Base-by-base conservation (phyloP, 164 flowering plant genomes). In the Stephania japonica region DNA sequence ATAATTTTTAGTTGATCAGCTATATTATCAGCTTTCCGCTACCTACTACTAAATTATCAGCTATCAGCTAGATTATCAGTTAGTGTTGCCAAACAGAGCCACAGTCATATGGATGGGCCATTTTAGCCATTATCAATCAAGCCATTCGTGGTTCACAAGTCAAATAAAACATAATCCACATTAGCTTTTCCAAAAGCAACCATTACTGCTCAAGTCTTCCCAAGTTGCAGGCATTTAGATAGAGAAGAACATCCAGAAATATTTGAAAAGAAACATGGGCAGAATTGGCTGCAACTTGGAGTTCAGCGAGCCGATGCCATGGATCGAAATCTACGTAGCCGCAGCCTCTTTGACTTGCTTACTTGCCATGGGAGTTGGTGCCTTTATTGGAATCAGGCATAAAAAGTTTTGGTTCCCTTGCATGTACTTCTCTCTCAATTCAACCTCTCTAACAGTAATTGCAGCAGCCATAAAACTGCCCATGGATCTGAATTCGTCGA, bases 401-500 rank as follows among this genome's bases (percentile, higher is more conserved):
- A n/a, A n/a, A n/a, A n/a, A n/a, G n/a, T n/a, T n/a, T n/a, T n/a
- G n/a, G n/a, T n/a, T n/a, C n/a, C n/a, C n/a, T n/a, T n/a, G 87
- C 84, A 83, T 67, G n/a, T 87, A 16, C 75, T 87, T 85, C 81
- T 68, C 87, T 8, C 78, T 90, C 27, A 88, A 90, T 56, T 87
- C 92, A 62, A n/a, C 87, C 61, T 76, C 92, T 50, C 75, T 87
- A 14, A 85, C 90, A 25, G 25, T 88, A 24, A 75, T 90, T 3
- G 75, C 82, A 8, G 86, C 86, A 1, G 87, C 89, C 11, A 73
- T 78, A 62, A 88, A 90, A 38, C 78, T 90, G 16, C 86, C 90
- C 0, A 79, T 88, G 44, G 95, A 90, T 78, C 86, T 88, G 9
- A 88, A 86, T 47, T 85, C 91, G 10, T 23, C 87, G 38, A 86